These are phyloP conservation scores for Naganishia randhawae DNA, from an alignment of 768 basidiomycete genomes.

Conservation along the genomic window DNA sequence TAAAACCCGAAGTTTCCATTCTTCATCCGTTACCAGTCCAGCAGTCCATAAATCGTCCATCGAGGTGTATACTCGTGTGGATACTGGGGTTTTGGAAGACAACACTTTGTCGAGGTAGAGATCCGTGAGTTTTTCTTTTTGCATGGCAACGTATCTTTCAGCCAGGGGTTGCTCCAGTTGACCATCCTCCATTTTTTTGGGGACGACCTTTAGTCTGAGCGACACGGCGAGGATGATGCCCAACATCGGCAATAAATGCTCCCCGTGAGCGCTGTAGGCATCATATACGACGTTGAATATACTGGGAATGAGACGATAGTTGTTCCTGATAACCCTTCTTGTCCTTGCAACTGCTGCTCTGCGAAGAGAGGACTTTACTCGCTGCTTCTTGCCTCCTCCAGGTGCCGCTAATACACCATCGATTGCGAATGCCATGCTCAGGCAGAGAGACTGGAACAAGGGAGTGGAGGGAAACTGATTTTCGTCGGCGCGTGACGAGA, in stretches of 20 bases:
- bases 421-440: slow-evolving; percentile 37
- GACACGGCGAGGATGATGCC: slow-evolving; percentile 60
- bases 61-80: slow-evolving; percentile 56
- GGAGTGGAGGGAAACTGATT: slow-evolving; percentile 29
- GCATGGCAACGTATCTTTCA: slow-evolving; percentile 46
- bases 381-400: slow-evolving; percentile 32
- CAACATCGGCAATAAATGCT: slow-evolving; percentile 20
- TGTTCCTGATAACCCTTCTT: slow-evolving; percentile 21
- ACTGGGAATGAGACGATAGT: slow-evolving; percentile 15
- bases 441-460: slow-evolving; percentile 36
- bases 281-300: slow-evolving; percentile 19
- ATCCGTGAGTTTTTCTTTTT: slow-evolving; percentile 58
- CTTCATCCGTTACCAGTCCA: slow-evolving; percentile 55
- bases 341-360: slow-evolving; percentile 27
- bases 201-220: slow-evolving; percentile 55
- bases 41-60: slow-evolving; percentile 63
- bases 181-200: slow-evolving; percentile 50
- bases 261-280: slow-evolving; percentile 1
- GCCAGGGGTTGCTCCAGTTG: slow-evolving; percentile 54
- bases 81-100: slow-evolving; percentile 64
- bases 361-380: slow-evolving; percentile 34
- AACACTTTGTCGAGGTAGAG: slow-evolving; percentile 64
- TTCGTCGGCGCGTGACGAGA: slow-evolving; percentile 31
- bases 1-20: slow-evolving; percentile 59
- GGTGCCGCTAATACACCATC: slow-evolving; percentile 38